Conservation (phyloP, 73 alveolate species). For the Tetrahymena elliotti region DNA sequence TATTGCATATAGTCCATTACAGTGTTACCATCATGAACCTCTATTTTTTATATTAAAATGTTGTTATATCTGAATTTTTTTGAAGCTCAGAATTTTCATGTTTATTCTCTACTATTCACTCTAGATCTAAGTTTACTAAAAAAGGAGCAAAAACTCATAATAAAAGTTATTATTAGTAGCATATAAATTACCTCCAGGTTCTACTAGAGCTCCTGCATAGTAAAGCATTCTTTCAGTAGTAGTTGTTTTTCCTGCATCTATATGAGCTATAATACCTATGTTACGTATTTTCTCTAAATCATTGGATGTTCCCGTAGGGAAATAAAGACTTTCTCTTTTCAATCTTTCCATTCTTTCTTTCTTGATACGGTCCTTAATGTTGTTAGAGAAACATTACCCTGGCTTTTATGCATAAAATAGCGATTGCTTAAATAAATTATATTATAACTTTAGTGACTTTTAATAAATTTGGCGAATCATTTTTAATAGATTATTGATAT, state of each 20-base stretch:
- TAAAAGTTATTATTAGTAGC: background rate
- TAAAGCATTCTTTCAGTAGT: constrained; percentile 82
- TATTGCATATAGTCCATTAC: constrained; percentile 54
- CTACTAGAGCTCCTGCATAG: constrained; percentile 72
- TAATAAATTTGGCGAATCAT: background rate
- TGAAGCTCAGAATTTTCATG: background rate
- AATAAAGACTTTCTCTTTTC: constrained; percentile 10
- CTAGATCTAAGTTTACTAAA: background rate
- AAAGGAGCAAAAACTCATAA: background rate
- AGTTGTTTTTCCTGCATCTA: constrained; percentile 93
- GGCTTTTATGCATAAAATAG: background rate
- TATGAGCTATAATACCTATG: constrained; percentile 80
- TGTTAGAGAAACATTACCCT: background rate
- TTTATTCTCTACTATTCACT: background rate
- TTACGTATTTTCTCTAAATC: constrained; percentile 63
- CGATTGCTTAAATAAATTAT: background rate
- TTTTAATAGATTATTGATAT: background rate
- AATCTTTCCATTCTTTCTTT: constrained; percentile 28
- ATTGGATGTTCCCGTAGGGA: constrained; percentile 30
- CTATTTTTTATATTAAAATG: background rate
- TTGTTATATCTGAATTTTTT: background rate
- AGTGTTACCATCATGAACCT: constrained; percentile 55
- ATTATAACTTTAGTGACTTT: background rate
- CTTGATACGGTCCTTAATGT: constrained; percentile 9
- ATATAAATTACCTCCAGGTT: constrained; percentile 55